Conservation (phyloP, 352 stramenopile genomes). For the Bremia lactucae region DNA sequence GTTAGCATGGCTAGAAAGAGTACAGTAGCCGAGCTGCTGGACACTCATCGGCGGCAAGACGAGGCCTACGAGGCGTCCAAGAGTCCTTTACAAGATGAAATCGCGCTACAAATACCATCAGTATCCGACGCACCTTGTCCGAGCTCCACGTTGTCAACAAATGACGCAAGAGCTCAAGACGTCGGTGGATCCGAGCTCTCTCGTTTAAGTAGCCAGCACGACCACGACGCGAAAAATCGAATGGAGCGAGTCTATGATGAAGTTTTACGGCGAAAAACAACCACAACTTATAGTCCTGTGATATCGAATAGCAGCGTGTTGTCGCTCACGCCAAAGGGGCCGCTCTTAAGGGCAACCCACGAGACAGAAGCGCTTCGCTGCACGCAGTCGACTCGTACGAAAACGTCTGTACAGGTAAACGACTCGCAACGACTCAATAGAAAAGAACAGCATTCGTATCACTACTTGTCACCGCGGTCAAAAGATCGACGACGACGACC, state of each 20-base stretch:
- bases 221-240: constrained; percentile 24
- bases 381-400: constrained; percentile 4
- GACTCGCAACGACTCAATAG: constrained; percentile 4
- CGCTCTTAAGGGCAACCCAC: not conserved
- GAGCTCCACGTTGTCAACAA: constrained; percentile 4
- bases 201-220: constrained; percentile 1
- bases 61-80: not conserved
- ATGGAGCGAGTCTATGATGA: constrained; percentile 49
- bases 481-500: constrained; percentile 15
- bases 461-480: constrained; percentile 4
- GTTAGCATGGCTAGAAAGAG: constrained; percentile 21
- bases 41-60: constrained; percentile 20
- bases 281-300: constrained; percentile 5
- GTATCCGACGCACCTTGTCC: not conserved
- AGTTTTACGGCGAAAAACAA: constrained; percentile 29
- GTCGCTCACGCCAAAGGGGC: constrained; percentile 5
- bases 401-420: constrained; percentile 16
- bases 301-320: constrained; percentile 15
- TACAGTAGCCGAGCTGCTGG: constrained; percentile 17
- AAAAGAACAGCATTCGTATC: too few relatives aligned
- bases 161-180: constrained; percentile 9
- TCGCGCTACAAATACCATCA: not conserved
- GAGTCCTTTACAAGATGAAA: not conserved
- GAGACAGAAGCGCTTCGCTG: constrained; percentile 10
- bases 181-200: too few relatives aligned